Evolutionary conservation across 139 green algal genomes (phyloP).

Genomic region (Tetraselmis chui): DNA sequence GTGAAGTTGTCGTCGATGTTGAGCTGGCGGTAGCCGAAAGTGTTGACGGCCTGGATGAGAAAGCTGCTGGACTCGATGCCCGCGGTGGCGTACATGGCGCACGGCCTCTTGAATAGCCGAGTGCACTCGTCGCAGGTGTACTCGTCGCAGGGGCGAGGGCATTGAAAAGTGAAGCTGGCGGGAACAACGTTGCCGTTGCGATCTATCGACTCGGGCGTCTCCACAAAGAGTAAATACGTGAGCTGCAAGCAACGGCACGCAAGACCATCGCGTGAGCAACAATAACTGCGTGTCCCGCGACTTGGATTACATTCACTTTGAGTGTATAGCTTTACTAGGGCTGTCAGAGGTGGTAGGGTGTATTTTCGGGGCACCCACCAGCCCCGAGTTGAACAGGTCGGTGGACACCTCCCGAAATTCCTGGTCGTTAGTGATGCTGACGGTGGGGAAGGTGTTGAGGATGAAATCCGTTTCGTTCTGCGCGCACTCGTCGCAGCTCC

Average conservation of each 20-base stretch:
- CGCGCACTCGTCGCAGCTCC: conserved; percentile 3
- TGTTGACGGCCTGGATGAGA: conserved; percentile 4
- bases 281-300: too few relatives aligned
- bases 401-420: conserved; percentile 7
- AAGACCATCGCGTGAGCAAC: too few relatives aligned
- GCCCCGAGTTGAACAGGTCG: neutral
- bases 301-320: too few relatives aligned
- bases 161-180: neutral
- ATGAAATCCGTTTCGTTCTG: conserved; percentile 2
- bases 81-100: conserved; percentile 4
- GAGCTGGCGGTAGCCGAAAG: conserved; percentile 3
- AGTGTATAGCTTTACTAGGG: too few relatives aligned
- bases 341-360: too few relatives aligned
- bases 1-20: conserved; percentile 15
- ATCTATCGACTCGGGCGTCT: neutral
- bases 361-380: neutral
- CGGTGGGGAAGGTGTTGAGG: neutral
- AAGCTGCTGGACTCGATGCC: neutral
- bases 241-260: too few relatives aligned
- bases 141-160: conserved; percentile 9
- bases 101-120: conserved; percentile 6
- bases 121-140: conserved; percentile 6
- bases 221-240: neutral
- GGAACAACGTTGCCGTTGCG: neutral
- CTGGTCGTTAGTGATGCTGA: conserved; percentile 7